A percentile compares a stretch with the other conserved stretches of the same genome.
Evolutionary conservation across 352 stramenopile genomes (phyloP).

Genomic region (Globisporangium middletonii): DNA sequence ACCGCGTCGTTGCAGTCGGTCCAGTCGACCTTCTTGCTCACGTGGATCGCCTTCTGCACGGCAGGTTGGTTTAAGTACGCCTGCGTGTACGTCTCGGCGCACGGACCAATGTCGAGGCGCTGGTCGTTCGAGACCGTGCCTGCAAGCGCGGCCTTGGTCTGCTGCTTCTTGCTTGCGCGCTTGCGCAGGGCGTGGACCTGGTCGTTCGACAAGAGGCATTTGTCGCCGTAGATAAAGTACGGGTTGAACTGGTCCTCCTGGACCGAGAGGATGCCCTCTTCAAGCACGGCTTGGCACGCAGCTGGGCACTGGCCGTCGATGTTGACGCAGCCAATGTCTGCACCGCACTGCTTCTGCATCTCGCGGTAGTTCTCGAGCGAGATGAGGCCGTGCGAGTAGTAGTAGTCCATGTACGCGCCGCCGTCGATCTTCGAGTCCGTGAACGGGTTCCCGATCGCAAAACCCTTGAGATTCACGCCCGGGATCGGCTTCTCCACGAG

Average conservation of each 20-base stretch:
- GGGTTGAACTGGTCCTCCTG: slow-evolving; percentile 50
- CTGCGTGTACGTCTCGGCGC: slow-evolving; percentile 62
- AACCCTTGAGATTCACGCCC: slow-evolving; percentile 67
- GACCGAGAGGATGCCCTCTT: slow-evolving; percentile 38
- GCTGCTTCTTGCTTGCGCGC: slow-evolving; percentile 26
- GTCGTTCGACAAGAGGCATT: slow-evolving; percentile 56
- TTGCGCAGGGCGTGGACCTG: slow-evolving; percentile 47
- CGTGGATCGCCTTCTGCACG: slow-evolving; percentile 64
- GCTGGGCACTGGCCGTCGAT: slow-evolving; percentile 33
- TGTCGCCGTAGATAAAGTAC: slow-evolving; percentile 83
- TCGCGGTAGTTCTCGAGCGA: slow-evolving; percentile 70
- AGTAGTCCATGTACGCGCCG: slow-evolving; percentile 78
- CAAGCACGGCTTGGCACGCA: slow-evolving; percentile 39
- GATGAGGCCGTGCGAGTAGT: slow-evolving; percentile 84
- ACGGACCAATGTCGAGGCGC: slow-evolving; percentile 57
- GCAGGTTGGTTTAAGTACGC: slow-evolving; percentile 47
- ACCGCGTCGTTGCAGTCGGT: slow-evolving; percentile 63
- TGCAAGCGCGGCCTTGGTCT: slow-evolving; percentile 13
- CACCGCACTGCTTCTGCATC: slow-evolving; percentile 47
- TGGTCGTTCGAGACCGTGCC: slow-evolving; percentile 13
- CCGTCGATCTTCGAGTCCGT: slow-evolving; percentile 55
- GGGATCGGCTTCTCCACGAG: slow-evolving; percentile 60
- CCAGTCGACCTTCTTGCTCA: slow-evolving; percentile 39
- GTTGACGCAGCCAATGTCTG: slow-evolving; percentile 59
- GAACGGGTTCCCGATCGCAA: slow-evolving; percentile 75